These are phyloP conservation scores for Bryum argenteum DNA, from an alignment of 225 moss, liverwort and hornwort species.

Conservation along the genomic window DNA sequence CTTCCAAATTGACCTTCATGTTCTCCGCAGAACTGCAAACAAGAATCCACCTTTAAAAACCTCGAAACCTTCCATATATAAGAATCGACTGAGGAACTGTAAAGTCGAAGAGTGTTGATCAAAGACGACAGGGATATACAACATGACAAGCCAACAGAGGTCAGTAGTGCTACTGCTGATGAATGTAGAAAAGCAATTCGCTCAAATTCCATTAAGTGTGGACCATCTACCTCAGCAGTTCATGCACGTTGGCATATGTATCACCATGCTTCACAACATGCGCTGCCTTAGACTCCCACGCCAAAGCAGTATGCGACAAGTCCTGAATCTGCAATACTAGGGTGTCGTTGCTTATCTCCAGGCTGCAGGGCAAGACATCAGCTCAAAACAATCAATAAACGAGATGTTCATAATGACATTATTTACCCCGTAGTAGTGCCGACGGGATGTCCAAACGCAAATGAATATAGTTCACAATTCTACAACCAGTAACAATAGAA, in stretches of 20 bases:
- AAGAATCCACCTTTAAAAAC: constrained; percentile 21
- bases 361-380: constrained; percentile 49
- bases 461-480: neutral
- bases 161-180: neutral
- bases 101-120: neutral
- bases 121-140: neutral
- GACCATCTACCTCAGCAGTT: constrained; percentile 64
- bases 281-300: constrained; percentile 71
- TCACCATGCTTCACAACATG: constrained; percentile 58
- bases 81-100: neutral
- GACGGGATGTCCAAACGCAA: neutral
- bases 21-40: constrained; percentile 60
- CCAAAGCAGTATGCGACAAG: constrained; percentile 52
- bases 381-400: constrained; percentile 21
- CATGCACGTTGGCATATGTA: constrained; percentile 49
- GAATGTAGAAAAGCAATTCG: neutral
- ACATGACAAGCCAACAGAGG: neutral
- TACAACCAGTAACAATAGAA: neutral
- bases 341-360: constrained; percentile 64
- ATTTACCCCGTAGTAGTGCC: neutral
- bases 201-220: neutral
- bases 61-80: neutral
- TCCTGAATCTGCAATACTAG: constrained; percentile 60
- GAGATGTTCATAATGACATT: neutral
- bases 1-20: constrained; percentile 60